Percentiles rank a stretch among this genome's conserved stretches.
Evolutionary conservation across 306 rosid species (phyloP).

Genomic region (Ammopiptanthus mongolicus): DNA sequence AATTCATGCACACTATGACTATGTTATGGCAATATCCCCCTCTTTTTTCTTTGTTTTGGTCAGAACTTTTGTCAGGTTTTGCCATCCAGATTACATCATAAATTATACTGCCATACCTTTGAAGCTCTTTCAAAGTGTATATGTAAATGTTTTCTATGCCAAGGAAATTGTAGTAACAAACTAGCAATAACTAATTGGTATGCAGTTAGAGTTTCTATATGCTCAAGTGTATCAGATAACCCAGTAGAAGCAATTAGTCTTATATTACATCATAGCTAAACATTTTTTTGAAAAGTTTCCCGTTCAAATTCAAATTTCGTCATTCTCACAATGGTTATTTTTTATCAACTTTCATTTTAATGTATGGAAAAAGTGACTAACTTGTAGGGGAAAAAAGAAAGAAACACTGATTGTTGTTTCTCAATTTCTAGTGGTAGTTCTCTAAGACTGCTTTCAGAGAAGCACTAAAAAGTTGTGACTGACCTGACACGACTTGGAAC

Average conservation of each 20-base stretch:
- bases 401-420: background rate
- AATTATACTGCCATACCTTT: background rate
- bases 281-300: background rate
- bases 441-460: background rate
- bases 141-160: background rate
- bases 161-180: slow-evolving; percentile 2
- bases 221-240: background rate
- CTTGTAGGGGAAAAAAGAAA: background rate
- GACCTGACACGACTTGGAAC: background rate
- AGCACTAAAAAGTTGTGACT: background rate
- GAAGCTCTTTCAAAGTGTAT: background rate
- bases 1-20: background rate
- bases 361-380: background rate
- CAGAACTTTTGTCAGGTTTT: background rate
- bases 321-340: background rate
- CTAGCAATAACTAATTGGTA: background rate
- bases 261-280: background rate
- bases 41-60: background rate
- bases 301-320: background rate
- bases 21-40: background rate
- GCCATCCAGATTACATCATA: background rate
- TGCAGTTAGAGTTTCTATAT: background rate
- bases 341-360: background rate
- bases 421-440: background rate
- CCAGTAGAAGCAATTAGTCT: background rate